A percentile compares a stretch with the other conserved stretches of the same genome.
Conservation (phyloP, 352 stramenopile species). For the Globisporangium cystogenes region DNA sequence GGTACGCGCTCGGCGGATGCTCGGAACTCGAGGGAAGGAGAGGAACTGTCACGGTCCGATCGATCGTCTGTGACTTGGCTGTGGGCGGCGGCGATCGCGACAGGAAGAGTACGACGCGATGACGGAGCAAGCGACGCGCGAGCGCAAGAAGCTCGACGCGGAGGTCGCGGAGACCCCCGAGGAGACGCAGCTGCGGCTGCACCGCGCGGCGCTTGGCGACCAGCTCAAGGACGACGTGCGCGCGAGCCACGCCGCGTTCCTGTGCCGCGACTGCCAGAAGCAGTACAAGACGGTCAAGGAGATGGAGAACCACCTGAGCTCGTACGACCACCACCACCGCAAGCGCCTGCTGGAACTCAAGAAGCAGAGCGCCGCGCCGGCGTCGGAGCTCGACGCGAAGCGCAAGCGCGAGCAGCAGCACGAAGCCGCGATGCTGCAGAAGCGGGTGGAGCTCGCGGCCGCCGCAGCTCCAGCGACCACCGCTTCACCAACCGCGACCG, state of each 20-base stretch:
- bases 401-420: conserved; percentile 29
- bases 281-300: conserved; percentile 67
- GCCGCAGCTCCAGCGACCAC: conserved; percentile 2
- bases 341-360: conserved; percentile 42
- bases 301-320: conserved; percentile 71
- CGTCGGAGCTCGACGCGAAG: conserved; percentile 21
- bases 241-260: conserved; percentile 45
- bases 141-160: conserved; percentile 37
- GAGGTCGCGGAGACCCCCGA: conserved; percentile 45
- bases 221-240: conserved; percentile 26
- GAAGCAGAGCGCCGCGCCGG: conserved; percentile 12
- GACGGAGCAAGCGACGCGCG: conserved; percentile 40
- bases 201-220: conserved; percentile 18
- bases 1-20: conserved; percentile 9
- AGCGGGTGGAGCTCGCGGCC: conserved; percentile 22
- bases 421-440: conserved; percentile 28
- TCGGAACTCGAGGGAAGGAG: background rate
- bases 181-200: conserved; percentile 23
- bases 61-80: conserved; percentile 3
- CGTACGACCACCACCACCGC: conserved; percentile 69
- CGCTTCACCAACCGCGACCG: background rate
- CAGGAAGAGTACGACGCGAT: conserved; percentile 57
- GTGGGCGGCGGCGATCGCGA: background rate
- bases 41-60: conserved; percentile 9
- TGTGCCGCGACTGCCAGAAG: conserved; percentile 53